These are phyloP conservation scores for Royoungia palumana DNA, from an alignment of 768 basidiomycete species.

Conservation along the genomic window DNA sequence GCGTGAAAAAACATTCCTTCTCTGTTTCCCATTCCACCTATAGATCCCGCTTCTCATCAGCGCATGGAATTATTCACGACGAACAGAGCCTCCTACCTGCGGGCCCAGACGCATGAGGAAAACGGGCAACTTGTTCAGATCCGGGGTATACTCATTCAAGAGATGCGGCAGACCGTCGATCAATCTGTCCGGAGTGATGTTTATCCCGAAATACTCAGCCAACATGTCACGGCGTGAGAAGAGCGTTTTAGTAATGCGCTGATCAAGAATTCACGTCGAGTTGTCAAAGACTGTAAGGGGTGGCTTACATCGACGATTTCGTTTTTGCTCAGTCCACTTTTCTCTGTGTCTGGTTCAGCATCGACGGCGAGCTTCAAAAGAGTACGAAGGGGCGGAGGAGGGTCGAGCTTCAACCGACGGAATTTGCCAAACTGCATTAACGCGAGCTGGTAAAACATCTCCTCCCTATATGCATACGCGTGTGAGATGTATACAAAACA, in stretches of 20 bases:
- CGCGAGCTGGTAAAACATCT: slow-evolving; percentile 92
- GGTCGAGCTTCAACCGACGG: slow-evolving; percentile 73
- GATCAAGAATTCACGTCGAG: neutral
- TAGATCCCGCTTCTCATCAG: neutral
- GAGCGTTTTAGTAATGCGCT: slow-evolving; percentile 67
- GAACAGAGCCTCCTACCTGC: slow-evolving; percentile 49
- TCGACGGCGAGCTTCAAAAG: slow-evolving; percentile 82
- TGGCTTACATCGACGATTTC: slow-evolving; percentile 67
- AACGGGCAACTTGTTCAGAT: slow-evolving; percentile 83
- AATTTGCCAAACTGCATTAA: slow-evolving; percentile 88
- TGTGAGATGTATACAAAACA: neutral
- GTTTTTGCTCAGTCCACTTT: slow-evolving; percentile 51
- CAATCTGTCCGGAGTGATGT: slow-evolving; percentile 60
- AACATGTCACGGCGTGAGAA: slow-evolving; percentile 75
- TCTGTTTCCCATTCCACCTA: slow-evolving; percentile 91
- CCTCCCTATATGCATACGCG: slow-evolving; percentile 54
- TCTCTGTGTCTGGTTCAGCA: slow-evolving; percentile 47
- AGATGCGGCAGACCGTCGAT: slow-evolving; percentile 81
- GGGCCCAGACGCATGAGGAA: slow-evolving; percentile 91
- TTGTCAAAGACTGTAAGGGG: no score
- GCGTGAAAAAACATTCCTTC: slow-evolving; percentile 77
- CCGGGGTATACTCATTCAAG: slow-evolving; percentile 84
- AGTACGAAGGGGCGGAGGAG: slow-evolving; percentile 67
- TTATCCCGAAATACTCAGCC: slow-evolving; percentile 84
- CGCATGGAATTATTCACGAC: neutral